Conservation (phyloP, 345 rosid species). For the Alliaria petiolata region DNA sequence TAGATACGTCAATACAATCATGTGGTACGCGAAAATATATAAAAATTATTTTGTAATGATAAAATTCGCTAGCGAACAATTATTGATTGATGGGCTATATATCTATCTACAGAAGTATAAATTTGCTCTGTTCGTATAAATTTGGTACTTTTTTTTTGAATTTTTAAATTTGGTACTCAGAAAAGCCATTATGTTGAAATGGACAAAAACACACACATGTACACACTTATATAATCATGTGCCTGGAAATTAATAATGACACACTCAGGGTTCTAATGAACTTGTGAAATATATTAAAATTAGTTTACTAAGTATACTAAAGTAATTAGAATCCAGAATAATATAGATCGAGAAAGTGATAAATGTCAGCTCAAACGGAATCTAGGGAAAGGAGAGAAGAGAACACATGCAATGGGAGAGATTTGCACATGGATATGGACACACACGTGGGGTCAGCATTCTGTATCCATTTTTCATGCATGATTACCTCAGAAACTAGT, state of each 20-base stretch:
- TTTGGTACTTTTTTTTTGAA: too few species aligned
- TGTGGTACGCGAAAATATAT: slow-evolving; percentile 20
- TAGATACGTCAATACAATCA: slow-evolving; percentile 24
- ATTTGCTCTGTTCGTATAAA: too few species aligned
- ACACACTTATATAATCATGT: neutral
- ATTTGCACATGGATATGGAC: slow-evolving; percentile 28
- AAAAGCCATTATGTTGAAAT: neutral
- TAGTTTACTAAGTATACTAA: neutral
- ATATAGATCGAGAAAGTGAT: neutral
- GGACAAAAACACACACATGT: neutral
- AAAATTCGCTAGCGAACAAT: neutral
- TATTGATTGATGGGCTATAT: neutral
- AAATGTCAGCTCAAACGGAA: slow-evolving; percentile 13
- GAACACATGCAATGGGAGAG: slow-evolving; percentile 15
- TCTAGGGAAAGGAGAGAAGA: slow-evolving; percentile 1
- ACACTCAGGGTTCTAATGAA: neutral
- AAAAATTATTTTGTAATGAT: slow-evolving; percentile 25
- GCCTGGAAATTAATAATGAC: neutral
- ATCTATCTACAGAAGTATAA: too few species aligned
- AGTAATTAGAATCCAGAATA: neutral
- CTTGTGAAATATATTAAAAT: neutral
- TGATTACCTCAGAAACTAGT: neutral
- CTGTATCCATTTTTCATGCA: neutral
- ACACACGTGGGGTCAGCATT: slow-evolving; percentile 21
- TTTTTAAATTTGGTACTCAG: too few species aligned